Percentiles rank a stretch among this genome's conserved stretches.
phyloP scores from a whole-genome alignment of 305 asterid genomes.

The Fraxinus nigra region DNA sequence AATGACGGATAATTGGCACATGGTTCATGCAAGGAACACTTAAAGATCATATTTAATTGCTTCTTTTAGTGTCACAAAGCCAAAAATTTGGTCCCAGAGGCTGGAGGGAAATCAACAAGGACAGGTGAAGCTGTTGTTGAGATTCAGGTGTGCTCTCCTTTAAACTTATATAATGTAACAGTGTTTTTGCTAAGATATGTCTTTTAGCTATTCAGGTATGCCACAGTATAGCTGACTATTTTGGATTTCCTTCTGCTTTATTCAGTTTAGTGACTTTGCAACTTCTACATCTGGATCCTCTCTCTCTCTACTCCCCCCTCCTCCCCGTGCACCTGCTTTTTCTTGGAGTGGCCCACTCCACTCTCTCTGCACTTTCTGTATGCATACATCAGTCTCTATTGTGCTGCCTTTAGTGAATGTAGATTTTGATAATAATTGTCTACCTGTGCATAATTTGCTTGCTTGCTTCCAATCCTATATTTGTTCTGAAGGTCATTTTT shows the following conservation, averaged over 20 bases:
- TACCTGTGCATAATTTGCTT: background rate
- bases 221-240: background rate
- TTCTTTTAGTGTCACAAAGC: conserved; percentile 92
- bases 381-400: background rate
- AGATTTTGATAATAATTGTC: background rate
- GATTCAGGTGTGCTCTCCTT: conserved; percentile 67
- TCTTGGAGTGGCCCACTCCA: background rate
- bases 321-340: background rate
- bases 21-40: conserved; percentile 26
- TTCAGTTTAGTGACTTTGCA: background rate
- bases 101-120: conserved; percentile 92
- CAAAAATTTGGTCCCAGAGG: conserved; percentile 95
- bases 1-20: conserved; percentile 10
- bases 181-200: background rate
- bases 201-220: background rate
- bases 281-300: background rate
- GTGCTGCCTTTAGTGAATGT: background rate
- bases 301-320: background rate
- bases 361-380: background rate
- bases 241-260: background rate
- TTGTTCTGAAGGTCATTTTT: background rate
- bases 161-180: background rate
- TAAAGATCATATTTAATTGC: conserved; percentile 17
- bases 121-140: conserved; percentile 99
- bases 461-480: background rate